These are phyloP conservation scores for Dillenia turbinata DNA, from an alignment of 164 flowering plant species.

Conservation along the genomic window DNA sequence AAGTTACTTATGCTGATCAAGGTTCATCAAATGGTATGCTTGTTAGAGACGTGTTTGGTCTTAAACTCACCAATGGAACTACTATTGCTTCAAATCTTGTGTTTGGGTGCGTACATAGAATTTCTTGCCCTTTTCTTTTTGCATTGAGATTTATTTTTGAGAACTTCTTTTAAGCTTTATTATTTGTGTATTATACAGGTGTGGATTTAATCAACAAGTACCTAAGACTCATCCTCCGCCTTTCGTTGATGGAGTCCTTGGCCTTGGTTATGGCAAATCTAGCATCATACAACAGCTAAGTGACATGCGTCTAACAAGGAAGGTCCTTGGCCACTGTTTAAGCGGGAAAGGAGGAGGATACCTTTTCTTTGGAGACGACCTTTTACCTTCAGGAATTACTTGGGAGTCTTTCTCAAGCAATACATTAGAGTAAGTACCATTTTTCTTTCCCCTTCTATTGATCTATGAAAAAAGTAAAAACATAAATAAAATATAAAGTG, in stretches of 20 bases:
- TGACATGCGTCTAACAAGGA: constrained; percentile 24
- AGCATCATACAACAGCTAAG: constrained; percentile 42
- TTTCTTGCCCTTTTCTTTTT: not conserved
- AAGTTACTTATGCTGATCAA: constrained; percentile 53
- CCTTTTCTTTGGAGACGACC: constrained; percentile 54
- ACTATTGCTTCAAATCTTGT: constrained; percentile 16
- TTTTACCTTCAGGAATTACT: constrained; percentile 33
- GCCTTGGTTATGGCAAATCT: constrained; percentile 49
- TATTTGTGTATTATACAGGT: constrained; percentile 27
- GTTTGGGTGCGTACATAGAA: constrained; percentile 45
- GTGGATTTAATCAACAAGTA: constrained; percentile 52
- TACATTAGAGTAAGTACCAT: constrained; percentile 25
- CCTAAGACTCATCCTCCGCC: constrained; percentile 26
- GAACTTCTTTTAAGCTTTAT: not conserved
- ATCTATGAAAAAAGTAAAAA: no score
- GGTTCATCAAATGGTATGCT: constrained; percentile 62
- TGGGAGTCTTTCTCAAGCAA: constrained; percentile 41
- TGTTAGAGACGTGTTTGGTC: constrained; percentile 38
- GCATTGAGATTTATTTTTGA: not conserved
- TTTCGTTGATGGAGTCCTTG: constrained; percentile 53
- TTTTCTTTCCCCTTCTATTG: not conserved
- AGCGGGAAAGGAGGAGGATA: constrained; percentile 55
- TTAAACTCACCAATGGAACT: constrained; percentile 2
- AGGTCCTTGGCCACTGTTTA: constrained; percentile 58
- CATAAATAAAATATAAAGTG: not conserved